A percentile compares a stretch with the other conserved stretches of the same genome.
Evolutionary conservation across 345 rosid genomes (phyloP).

Genomic region (Eucalyptus victrix): DNA sequence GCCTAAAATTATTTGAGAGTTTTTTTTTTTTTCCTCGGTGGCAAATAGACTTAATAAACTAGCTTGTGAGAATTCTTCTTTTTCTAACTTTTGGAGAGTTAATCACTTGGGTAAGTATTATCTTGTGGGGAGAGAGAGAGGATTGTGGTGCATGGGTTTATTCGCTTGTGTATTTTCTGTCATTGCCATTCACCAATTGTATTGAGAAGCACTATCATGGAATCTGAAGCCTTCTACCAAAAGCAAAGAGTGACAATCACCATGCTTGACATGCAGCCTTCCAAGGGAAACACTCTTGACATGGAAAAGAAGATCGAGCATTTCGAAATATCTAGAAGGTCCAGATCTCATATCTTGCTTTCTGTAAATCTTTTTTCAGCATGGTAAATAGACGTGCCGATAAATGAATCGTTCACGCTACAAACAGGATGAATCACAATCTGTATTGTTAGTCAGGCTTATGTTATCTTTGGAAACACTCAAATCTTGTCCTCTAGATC

Average conservation of each 20-base stretch:
- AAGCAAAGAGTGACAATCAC: not conserved
- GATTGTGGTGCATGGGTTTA: not conserved
- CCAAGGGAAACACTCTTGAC: slow-evolving; percentile 24
- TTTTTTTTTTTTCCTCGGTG: not conserved
- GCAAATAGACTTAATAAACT: not conserved
- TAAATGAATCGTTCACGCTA: not conserved
- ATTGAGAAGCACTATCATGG: not conserved
- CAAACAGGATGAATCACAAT: not conserved
- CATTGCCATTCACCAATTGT: not conserved
- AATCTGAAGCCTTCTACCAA: not conserved
- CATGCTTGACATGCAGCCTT: slow-evolving; percentile 16
- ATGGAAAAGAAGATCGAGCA: slow-evolving; percentile 58
- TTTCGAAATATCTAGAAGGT: slow-evolving; percentile 63
- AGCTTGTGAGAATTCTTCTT: not conserved
- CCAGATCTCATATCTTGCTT: not conserved
- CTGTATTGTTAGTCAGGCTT: not conserved
- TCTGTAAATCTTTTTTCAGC: not conserved
- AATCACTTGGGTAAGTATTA: not conserved
- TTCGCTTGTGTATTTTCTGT: not conserved
- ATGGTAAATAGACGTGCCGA: not conserved
- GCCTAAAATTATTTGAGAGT: not conserved
- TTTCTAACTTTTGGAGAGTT: not conserved
- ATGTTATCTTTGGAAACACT: not conserved
- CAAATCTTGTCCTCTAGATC: not conserved
- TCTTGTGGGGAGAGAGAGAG: not conserved